Evolutionary conservation across 2,329 filamentous ascomycete genomes (phyloP).

Genomic region (Tolypocladium endophyticum): DNA sequence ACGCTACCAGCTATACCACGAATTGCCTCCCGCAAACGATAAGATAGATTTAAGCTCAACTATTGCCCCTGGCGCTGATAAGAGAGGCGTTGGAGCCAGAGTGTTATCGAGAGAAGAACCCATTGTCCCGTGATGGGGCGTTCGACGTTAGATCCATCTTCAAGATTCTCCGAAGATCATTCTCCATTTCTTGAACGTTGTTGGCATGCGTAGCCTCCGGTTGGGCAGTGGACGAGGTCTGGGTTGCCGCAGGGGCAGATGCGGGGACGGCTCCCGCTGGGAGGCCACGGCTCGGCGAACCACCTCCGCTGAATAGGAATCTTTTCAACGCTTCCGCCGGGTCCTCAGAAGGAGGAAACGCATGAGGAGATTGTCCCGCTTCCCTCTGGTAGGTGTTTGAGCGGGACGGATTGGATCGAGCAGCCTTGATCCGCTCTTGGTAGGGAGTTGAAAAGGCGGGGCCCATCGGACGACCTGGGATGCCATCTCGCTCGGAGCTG

Average conservation of each 20-base stretch:
- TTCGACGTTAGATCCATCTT: constrained; percentile 28
- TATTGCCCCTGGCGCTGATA: constrained; percentile 6
- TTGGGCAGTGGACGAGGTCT: constrained; percentile 1
- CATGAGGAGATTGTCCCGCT: constrained; percentile 3
- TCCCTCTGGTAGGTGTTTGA: constrained; percentile 6
- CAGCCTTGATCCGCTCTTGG: constrained; percentile 49
- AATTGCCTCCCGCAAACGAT: background rate
- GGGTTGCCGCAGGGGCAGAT: background rate
- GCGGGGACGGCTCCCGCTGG: background rate
- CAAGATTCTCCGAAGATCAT: constrained; percentile 41
- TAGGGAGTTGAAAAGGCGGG: constrained; percentile 61
- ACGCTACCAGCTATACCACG: background rate
- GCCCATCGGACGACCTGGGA: constrained; percentile 42
- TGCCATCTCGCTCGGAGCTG: constrained; percentile 51
- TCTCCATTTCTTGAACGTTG: constrained; percentile 40
- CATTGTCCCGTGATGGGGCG: constrained; percentile 6
- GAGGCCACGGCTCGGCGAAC: constrained; percentile 4
- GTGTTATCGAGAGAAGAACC: constrained; percentile 14
- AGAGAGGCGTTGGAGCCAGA: constrained; percentile 9
- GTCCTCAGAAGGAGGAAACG: constrained; percentile 12
- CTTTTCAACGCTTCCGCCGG: constrained; percentile 43
- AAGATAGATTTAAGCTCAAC: background rate
- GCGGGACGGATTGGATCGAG: constrained; percentile 24
- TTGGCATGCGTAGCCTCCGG: constrained; percentile 7
- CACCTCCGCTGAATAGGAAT: constrained; percentile 38